phyloP scores from a whole-genome alignment of 2,329 filamentous ascomycete genomes.

The Magnaporthales sp. region DNA sequence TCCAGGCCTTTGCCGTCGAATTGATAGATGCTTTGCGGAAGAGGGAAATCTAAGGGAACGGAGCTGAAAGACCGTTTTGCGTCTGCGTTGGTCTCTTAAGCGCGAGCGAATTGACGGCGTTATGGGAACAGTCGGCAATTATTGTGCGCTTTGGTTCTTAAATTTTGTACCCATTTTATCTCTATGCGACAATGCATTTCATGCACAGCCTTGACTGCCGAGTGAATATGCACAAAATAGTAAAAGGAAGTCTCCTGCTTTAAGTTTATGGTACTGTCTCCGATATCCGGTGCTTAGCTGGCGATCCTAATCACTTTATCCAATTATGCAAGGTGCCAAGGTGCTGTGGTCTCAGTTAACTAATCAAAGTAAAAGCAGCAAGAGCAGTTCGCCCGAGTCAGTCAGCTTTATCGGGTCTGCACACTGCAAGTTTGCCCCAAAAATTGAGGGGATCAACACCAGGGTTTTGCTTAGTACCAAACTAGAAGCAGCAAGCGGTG shows the following conservation, averaged over 20 bases:
- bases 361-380: not conserved
- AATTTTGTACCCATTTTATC: not conserved
- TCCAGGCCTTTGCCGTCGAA: not conserved
- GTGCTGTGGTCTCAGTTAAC: not conserved
- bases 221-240: too few species aligned
- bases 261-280: too few species aligned
- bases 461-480: not conserved
- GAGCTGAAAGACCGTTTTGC: not conserved
- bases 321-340: not conserved
- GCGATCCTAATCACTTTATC: not conserved
- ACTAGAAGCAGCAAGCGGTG: not conserved
- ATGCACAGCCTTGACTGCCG: too few species aligned
- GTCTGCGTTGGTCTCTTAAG: too few species aligned
- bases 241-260: too few species aligned
- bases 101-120: too few species aligned
- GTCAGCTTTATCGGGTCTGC: not conserved
- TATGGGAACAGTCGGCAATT: too few species aligned
- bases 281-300: not conserved
- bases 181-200: too few species aligned
- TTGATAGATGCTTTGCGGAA: not conserved
- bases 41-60: not conserved
- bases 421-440: not conserved
- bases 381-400: not conserved
- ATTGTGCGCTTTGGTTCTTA: not conserved
- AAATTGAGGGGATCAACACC: not conserved